phyloP scores from a whole-genome alignment of 1,284 basidiomycete species.

The Ceratobasidium theobromae region DNA sequence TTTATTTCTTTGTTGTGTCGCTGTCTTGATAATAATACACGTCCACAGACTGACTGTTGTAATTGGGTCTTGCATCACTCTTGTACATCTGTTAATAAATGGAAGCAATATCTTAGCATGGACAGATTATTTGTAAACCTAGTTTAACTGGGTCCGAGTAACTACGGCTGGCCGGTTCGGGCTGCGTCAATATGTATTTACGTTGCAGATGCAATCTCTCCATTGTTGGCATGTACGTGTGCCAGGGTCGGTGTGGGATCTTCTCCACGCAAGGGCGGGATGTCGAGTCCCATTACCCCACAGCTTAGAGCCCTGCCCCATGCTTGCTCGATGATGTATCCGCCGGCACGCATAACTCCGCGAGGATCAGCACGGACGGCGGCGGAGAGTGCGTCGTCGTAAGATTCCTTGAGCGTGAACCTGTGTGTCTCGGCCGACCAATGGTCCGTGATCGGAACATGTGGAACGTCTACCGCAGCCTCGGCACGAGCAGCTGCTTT shows the following conservation, averaged over 20 bases:
- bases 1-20: conserved; percentile 21
- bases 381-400: conserved; percentile 71
- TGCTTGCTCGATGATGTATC: conserved; percentile 77
- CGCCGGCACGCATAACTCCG: conserved; percentile 81
- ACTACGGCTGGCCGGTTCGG: background rate
- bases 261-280: conserved; percentile 46
- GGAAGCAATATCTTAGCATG: background rate
- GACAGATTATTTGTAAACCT: background rate
- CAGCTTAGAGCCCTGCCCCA: conserved; percentile 82
- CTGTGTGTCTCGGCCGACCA: conserved; percentile 71
- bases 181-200: background rate
- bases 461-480: conserved; percentile 68
- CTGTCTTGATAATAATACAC: conserved; percentile 29
- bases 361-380: conserved; percentile 73
- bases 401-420: conserved; percentile 56
- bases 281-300: conserved; percentile 74
- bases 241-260: background rate
- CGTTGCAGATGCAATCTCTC: background rate
- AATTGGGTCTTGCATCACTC: conserved; percentile 21
- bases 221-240: background rate
- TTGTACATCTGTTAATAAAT: conserved; percentile 31
- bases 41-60: conserved; percentile 29
- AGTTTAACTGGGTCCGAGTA: background rate
- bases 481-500: conserved; percentile 48
- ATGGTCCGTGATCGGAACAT: conserved; percentile 71